Percentiles rank a stretch among this genome's conserved stretches.
phyloP scores from a whole-genome alignment of 2,329 filamentous ascomycete genomes.

The Cryphonectria nitschkei region DNA sequence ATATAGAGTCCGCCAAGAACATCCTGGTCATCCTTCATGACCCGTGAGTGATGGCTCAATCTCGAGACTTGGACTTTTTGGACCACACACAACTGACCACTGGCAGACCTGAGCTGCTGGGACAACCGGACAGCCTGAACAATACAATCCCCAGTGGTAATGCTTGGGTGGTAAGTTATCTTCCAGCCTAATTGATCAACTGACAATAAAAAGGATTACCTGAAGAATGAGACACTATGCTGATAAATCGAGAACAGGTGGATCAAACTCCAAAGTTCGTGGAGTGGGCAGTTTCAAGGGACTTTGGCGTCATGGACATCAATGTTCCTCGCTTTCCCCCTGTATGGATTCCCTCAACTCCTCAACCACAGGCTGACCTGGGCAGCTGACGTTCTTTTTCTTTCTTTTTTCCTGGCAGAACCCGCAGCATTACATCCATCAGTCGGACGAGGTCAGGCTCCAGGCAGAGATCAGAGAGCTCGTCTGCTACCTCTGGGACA shows the following conservation, averaged over 20 bases:
- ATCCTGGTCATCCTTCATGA: constrained; percentile 90
- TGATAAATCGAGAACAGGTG: constrained; percentile 55
- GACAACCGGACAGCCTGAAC: constrained; percentile 69
- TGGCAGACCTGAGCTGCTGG: constrained; percentile 69
- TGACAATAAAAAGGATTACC: not conserved
- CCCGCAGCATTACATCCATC: constrained; percentile 51
- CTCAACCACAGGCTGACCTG: constrained; percentile 57
- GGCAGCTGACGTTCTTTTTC: constrained; percentile 5
- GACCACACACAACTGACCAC: constrained; percentile 26
- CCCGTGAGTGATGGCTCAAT: constrained; percentile 52
- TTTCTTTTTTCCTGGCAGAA: constrained; percentile 41
- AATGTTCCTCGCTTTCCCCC: constrained; percentile 77
- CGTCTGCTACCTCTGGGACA: constrained; percentile 91
- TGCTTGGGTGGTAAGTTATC: constrained; percentile 75
- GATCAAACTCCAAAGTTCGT: constrained; percentile 82
- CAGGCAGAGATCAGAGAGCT: constrained; percentile 71
- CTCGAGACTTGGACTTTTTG: too few species aligned
- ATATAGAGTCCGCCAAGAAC: constrained; percentile 66
- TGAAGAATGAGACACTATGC: not conserved
- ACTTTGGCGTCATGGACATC: constrained; percentile 85
- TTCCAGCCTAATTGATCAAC: constrained; percentile 2
- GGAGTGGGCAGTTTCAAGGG: constrained; percentile 76
- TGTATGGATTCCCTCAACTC: constrained; percentile 1
- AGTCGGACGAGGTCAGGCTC: constrained; percentile 50
- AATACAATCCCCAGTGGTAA: constrained; percentile 81